These are phyloP conservation scores for Ascocoryne sarcoides DNA, from an alignment of 2,329 filamentous ascomycete species.

Conservation along the genomic window DNA sequence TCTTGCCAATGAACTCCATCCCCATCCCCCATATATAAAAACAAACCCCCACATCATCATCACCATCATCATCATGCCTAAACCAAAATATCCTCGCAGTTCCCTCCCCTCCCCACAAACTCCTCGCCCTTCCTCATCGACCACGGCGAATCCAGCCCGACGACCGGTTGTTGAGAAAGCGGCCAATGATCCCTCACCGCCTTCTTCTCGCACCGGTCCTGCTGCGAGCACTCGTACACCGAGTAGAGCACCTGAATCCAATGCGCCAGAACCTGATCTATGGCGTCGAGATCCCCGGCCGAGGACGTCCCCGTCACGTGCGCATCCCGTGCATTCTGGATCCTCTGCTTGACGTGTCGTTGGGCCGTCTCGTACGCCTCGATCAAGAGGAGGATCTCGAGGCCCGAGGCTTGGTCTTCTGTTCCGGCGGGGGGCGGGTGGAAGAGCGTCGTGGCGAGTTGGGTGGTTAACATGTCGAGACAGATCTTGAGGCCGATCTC, in stretches of 20 bases:
- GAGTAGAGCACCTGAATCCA: constrained; percentile 25
- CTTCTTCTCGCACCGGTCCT: constrained; percentile 1
- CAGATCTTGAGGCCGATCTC: constrained; percentile 24
- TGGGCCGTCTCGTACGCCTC: constrained; percentile 25
- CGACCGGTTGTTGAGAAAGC: no score
- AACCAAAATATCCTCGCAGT: no score
- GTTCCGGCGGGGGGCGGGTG: constrained; percentile 10
- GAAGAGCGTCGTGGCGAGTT: constrained; percentile 18
- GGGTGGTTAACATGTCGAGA: constrained; percentile 22
- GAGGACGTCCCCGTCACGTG: constrained; percentile 5
- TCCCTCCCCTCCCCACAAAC: no score
- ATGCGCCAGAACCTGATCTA: constrained; percentile 20
- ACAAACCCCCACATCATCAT: no score
- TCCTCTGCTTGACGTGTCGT: constrained; percentile 10
- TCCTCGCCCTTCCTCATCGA: no score
- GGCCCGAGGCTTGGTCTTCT: constrained; percentile 17
- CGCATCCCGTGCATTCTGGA: constrained; percentile 9
- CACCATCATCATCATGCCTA: no score
- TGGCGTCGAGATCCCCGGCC: constrained; percentile 11
- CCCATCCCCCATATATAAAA: no score
- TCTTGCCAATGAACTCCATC: no score
- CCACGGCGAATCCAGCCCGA: no score
- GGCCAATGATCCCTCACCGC: no score
- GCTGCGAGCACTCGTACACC: constrained; percentile 20
- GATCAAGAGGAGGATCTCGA: constrained; percentile 27